Percentiles rank a stretch among this genome's conserved stretches.
Conservation (phyloP, 768 basidiomycete genomes). For the Pisolithus orientalis region DNA sequence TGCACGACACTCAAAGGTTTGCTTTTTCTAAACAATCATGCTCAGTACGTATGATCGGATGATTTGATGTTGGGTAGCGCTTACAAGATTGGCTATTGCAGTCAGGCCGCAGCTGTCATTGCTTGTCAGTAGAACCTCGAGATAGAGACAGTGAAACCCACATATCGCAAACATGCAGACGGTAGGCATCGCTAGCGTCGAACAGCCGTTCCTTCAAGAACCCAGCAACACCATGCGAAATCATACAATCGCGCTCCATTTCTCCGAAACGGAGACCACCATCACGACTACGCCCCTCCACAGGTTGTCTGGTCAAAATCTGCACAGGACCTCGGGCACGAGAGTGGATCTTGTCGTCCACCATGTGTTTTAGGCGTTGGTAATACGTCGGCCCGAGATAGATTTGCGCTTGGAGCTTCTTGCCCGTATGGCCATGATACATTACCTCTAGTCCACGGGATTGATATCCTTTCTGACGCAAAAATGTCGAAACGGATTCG, state of each 20-base stretch:
- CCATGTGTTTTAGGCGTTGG: conserved; percentile 99
- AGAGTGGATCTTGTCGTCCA: conserved; percentile 99
- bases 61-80: conserved; percentile 22
- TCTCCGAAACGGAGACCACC: conserved; percentile 99
- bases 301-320: conserved; percentile 94
- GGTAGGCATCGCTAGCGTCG: conserved; percentile 88
- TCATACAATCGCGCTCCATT: conserved; percentile 99
- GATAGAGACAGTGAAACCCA: conserved; percentile 35
- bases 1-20: conserved; percentile 96
- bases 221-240: conserved; percentile 96
- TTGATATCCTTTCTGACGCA: conserved; percentile 89
- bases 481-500: conserved; percentile 90
- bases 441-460: conserved; percentile 96
- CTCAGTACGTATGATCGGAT: conserved; percentile 4
- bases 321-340: conserved; percentile 96
- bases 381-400: conserved; percentile 99
- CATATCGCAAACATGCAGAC: conserved; percentile 96
- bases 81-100: conserved; percentile 90
- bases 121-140: conserved; percentile 1
- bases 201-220: conserved; percentile 98
- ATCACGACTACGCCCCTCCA: conserved; percentile 97
- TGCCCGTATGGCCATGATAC: conserved; percentile 99
- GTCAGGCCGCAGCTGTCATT: conserved; percentile 79
- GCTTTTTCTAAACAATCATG: conserved; percentile 70
- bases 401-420: conserved; percentile 94